Evolutionary conservation across 169 alveolate species (phyloP), one percentile per base, ranked within the genome.

Genomic region (Eimeria necatrix): DNA sequence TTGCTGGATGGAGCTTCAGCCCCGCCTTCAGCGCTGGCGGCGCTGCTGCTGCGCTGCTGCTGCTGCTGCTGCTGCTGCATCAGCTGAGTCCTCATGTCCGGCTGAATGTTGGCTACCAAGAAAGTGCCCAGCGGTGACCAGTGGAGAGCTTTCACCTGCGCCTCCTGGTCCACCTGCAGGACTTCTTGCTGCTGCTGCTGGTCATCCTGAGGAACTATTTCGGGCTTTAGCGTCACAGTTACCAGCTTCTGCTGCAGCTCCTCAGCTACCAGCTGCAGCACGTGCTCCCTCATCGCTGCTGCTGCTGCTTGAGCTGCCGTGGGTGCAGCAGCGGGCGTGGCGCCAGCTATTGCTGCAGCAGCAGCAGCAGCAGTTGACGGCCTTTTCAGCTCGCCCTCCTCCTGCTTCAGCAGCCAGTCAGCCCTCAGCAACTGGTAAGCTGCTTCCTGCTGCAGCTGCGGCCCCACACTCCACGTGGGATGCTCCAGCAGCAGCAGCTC

Each of bases 91-190:
- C 90, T 41, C 74, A 81, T 5, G 52, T 81, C 90, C 6, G 41
- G 90, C 73, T 81, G 90, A 8, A 81, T 52, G 53, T 81, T 81
- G 32, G 94, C 94, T 52, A 73, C 78, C 74, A 89, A 51, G 64
- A 71, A 89, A 3, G 94, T 89, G 32, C 94, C 94, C 4, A 49
- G 80, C 5, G 94, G 94, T 16, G 94, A 89, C 94, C 94, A 89
- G 74, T 89, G 94, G 49, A 89, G 73, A 6, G 71, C 83, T 88
- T 89, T 89, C 8, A 81, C 90, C 53, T 81, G 90, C 4, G 90
- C 90, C 22, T 81, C 74, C 5, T 70, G 90, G 22, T 81, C 90
- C 90, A 81, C 90, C 73, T 81, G 90, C 56, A 26, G 56, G 68
- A 51, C 81, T 61, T 26, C 87, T 88, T 73, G 94, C 78, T 51